phyloP scores from a whole-genome alignment of 306 rosid species.

The Pyrus bretschneideri region DNA sequence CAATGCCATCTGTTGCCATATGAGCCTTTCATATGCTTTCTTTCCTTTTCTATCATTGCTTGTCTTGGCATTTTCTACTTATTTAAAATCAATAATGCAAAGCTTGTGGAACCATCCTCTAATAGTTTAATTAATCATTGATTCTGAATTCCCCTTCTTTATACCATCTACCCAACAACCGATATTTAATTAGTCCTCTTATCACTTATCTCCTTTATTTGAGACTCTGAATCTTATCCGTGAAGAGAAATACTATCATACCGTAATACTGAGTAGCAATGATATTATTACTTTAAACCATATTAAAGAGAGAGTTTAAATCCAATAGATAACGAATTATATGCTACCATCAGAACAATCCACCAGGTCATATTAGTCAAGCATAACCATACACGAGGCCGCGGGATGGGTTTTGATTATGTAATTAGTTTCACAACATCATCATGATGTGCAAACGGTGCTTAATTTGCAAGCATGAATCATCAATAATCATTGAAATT shows the following conservation, averaged over 20 bases:
- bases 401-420: too few relatives aligned
- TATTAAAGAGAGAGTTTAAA: too few relatives aligned
- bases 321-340: too few relatives aligned
- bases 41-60: neutral
- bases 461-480: slow-evolving; percentile 11
- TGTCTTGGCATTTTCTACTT: neutral
- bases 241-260: too few relatives aligned
- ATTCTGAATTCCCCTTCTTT: neutral
- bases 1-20: neutral
- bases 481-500: slow-evolving; percentile 15
- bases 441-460: neutral
- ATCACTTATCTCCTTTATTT: neutral
- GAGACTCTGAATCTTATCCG: neutral
- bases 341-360: too few relatives aligned
- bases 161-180: neutral
- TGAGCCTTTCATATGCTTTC: neutral
- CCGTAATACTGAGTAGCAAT: accelerated
- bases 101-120: neutral
- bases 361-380: neutral
- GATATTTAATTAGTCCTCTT: neutral
- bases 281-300: too few relatives aligned
- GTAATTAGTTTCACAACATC: neutral
- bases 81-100: neutral
- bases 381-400: neutral
- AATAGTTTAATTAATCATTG: neutral